phyloP scores from a whole-genome alignment of 805 yeast genomes.

The Yarrowia keelungensis region DNA sequence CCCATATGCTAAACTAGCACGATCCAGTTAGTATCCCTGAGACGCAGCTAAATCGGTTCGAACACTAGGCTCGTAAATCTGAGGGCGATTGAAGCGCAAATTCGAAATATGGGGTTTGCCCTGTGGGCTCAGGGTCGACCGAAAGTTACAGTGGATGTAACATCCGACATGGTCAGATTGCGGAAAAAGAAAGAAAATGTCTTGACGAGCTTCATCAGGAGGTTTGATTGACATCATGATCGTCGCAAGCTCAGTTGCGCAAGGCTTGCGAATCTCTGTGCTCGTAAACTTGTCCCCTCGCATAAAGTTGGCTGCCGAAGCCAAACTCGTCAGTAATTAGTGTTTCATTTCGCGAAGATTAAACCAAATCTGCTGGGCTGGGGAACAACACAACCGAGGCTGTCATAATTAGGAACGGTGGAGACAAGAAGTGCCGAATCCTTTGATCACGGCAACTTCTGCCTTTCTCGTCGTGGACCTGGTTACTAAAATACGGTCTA shows the following conservation, averaged over 20 bases:
- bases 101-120: background rate
- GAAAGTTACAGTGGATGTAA: background rate
- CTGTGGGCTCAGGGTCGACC: too few species aligned
- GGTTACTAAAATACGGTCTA: background rate
- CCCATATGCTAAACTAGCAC: background rate
- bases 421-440: too few species aligned
- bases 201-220: background rate
- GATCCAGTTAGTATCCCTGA: background rate
- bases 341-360: conserved; percentile 20
- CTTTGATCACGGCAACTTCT: too few species aligned
- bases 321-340: background rate
- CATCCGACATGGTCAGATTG: background rate
- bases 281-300: conserved; percentile 5
- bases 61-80: conserved; percentile 13
- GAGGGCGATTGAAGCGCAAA: background rate
- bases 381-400: background rate
- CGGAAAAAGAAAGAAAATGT: background rate
- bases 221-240: background rate
- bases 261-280: conserved; percentile 1
- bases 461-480: too few species aligned
- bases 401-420: background rate
- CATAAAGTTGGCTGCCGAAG: conserved; percentile 14
- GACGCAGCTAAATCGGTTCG: background rate
- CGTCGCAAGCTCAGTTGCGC: background rate
- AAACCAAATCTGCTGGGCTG: background rate